A percentile compares a stretch with the other conserved stretches of the same genome.
These are phyloP conservation scores for Penicillium aurantiogriseum DNA, from an alignment of 2,329 filamentous ascomycete genomes.

Conservation along the genomic window DNA sequence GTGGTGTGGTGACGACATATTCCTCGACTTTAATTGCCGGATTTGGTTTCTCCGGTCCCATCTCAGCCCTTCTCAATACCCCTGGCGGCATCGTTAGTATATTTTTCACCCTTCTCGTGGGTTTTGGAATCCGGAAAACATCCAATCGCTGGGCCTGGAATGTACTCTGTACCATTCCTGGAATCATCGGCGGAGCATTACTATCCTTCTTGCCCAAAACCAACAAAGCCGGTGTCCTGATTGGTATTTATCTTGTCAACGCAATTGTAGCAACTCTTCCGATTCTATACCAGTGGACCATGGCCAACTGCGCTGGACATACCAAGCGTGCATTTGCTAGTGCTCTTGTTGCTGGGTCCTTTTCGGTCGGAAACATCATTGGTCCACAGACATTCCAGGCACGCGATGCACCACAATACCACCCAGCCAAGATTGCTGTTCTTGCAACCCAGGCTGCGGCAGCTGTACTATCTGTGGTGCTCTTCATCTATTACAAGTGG, in stretches of 20 bases:
- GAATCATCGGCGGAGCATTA: constrained; percentile 46
- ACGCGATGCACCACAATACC: constrained; percentile 45
- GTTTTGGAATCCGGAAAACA: constrained; percentile 41
- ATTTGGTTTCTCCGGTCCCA: constrained; percentile 45
- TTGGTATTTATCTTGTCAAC: constrained; percentile 48
- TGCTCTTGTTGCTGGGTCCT: constrained; percentile 46
- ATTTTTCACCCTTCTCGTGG: constrained; percentile 42
- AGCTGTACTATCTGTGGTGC: constrained; percentile 28
- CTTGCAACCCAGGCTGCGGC: constrained; percentile 37
- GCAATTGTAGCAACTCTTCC: constrained; percentile 46
- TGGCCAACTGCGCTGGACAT: constrained; percentile 50
- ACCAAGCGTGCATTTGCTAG: constrained; percentile 52
- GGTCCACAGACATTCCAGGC: constrained; percentile 48
- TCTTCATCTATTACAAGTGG: constrained; percentile 32
- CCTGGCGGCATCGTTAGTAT: constrained; percentile 45
- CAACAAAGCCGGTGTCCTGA: constrained; percentile 45
- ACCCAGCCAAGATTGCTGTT: constrained; percentile 43
- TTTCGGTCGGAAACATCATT: constrained; percentile 48
- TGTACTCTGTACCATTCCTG: constrained; percentile 47
- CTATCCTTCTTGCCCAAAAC: constrained; percentile 37
- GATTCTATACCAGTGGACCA: constrained; percentile 49
- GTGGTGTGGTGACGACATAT: constrained; percentile 48
- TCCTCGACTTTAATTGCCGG: constrained; percentile 43
- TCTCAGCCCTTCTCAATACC: constrained; percentile 47
- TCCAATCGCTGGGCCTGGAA: constrained; percentile 45